A percentile compares a stretch with the other conserved stretches of the same genome.
These are phyloP conservation scores for Gnomoniopsis sp. DNA, from an alignment of 2,329 filamentous ascomycete genomes.

Conservation along the genomic window DNA sequence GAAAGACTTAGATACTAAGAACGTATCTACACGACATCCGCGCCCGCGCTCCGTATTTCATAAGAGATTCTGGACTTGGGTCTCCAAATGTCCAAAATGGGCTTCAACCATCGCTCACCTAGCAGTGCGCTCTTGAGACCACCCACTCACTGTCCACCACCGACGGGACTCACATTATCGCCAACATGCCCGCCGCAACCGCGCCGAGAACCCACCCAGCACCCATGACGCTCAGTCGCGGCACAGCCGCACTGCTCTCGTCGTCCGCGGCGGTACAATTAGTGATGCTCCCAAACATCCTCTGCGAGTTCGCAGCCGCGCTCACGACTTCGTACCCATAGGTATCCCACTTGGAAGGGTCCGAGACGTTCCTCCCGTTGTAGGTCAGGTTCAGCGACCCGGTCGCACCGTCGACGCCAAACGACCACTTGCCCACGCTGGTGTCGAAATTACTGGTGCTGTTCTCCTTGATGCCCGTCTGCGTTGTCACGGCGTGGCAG, in stretches of 20 bases:
- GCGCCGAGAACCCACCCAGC: not conserved
- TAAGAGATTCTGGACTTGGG: too few species aligned
- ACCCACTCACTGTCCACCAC: not conserved
- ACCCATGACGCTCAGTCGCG: not conserved
- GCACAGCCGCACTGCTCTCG: not conserved
- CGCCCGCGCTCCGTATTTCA: too few species aligned
- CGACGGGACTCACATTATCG: not conserved
- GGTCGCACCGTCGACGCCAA: not conserved
- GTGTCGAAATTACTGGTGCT: not conserved
- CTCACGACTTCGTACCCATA: not conserved
- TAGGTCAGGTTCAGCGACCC: not conserved
- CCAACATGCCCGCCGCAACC: not conserved
- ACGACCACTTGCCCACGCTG: constrained; percentile 2
- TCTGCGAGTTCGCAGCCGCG: not conserved
- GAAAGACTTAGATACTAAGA: too few species aligned
- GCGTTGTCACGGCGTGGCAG: not conserved
- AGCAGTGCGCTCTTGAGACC: too few species aligned
- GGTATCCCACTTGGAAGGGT: not conserved
- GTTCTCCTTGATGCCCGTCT: not conserved
- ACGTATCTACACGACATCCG: too few species aligned
- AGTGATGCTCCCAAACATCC: constrained; percentile 1
- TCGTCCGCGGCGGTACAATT: not conserved
- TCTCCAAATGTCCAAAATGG: too few species aligned
- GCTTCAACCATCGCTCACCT: too few species aligned
- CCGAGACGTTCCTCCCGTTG: not conserved